Conservation (phyloP, 305 asterid genomes). For the Fraxinus ornus region DNA sequence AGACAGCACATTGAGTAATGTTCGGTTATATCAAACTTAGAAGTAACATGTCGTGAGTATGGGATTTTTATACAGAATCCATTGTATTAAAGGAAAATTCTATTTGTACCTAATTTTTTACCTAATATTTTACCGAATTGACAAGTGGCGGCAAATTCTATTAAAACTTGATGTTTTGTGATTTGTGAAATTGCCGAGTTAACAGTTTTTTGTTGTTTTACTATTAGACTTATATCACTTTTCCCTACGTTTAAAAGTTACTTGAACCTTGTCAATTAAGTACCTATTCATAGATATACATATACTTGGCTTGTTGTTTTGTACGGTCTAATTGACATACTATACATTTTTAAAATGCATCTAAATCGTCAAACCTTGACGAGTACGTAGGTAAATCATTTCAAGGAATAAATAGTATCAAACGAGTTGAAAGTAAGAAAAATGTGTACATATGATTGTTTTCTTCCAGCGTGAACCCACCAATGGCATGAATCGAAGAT, state of each 20-base stretch:
- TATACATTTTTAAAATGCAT: not conserved
- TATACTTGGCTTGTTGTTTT: not conserved
- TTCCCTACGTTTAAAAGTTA: not conserved
- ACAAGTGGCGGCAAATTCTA: no score
- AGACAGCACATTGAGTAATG: not conserved
- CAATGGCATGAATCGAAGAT: constrained; percentile 72
- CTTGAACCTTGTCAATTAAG: not conserved
- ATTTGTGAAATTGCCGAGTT: not conserved
- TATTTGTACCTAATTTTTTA: no score
- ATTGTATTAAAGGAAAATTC: not conserved
- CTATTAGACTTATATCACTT: not conserved
- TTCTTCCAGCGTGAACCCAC: constrained; percentile 63
- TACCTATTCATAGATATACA: no score
- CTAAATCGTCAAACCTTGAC: not conserved
- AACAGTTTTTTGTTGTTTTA: no score
- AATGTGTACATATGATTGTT: constrained; percentile 43
- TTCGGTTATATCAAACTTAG: not conserved
- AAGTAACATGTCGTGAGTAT: not conserved
- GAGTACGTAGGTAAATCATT: not conserved
- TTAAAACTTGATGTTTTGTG: no score
- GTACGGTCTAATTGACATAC: not conserved
- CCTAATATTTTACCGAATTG: no score
- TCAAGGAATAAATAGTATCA: no score
- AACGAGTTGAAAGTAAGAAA: not conserved
- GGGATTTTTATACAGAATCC: not conserved